These are phyloP conservation scores for Entomortierella beljakovae DNA, from an alignment of 192 early-diverging fungal genomes.

Conservation along the genomic window DNA sequence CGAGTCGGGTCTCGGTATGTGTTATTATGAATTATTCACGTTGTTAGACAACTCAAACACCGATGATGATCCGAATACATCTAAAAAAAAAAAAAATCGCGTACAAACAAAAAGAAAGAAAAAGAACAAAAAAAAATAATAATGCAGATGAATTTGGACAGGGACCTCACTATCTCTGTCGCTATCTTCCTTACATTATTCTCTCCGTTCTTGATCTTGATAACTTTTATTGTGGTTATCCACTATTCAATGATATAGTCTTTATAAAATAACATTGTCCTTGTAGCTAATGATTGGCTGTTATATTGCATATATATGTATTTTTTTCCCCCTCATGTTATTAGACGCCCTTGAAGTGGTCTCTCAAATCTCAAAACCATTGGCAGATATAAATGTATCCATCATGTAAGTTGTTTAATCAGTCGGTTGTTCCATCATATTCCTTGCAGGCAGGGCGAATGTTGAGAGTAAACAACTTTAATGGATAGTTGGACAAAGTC, in stretches of 20 bases:
- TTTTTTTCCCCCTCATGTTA: neutral
- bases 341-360: slow-evolving; percentile 43
- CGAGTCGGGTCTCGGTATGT: slow-evolving; percentile 54
- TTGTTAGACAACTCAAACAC: slow-evolving; percentile 5
- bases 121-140: slow-evolving; percentile 1
- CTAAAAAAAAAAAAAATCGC: neutral
- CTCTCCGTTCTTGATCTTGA: slow-evolving; percentile 1
- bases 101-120: neutral
- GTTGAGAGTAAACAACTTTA: neutral
- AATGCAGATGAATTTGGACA: slow-evolving; percentile 14
- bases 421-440: neutral
- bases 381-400: slow-evolving; percentile 50
- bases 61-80: neutral
- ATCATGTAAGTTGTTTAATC: slow-evolving; percentile 36
- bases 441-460: neutral
- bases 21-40: slow-evolving; percentile 11
- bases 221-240: neutral
- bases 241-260: no score
- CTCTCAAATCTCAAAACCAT: slow-evolving; percentile 37
- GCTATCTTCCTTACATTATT: neutral
- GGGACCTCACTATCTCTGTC: neutral
- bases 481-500: neutral
- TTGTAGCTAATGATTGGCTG: neutral
- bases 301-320: neutral
- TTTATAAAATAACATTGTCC: no score